Percentiles rank a stretch among this genome's conserved stretches.
Evolutionary conservation across 2,329 filamentous ascomycete species (phyloP).

Genomic region (Fusarium liriodendri): DNA sequence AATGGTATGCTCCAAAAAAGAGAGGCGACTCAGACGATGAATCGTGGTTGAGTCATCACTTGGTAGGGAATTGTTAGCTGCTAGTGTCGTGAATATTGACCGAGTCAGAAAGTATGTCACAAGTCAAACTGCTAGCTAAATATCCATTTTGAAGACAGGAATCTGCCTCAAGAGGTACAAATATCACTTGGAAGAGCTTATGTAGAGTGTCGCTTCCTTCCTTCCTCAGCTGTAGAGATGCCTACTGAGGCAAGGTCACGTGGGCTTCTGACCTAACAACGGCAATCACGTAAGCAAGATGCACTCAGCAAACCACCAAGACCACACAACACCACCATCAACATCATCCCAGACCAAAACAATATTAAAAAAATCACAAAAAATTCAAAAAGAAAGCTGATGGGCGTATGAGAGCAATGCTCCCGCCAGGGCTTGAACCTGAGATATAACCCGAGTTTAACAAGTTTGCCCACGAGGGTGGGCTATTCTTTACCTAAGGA

Average conservation of each 20-base stretch:
- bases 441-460: too few species aligned
- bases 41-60: not conserved
- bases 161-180: not conserved
- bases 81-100: not conserved
- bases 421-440: not conserved
- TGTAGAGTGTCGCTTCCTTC: not conserved
- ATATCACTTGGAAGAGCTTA: not conserved
- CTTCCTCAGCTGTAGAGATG: not conserved
- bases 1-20: not conserved
- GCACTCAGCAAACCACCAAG: not conserved
- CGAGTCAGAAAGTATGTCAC: not conserved
- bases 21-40: not conserved
- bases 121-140: not conserved
- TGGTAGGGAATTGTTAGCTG: not conserved
- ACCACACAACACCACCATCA: not conserved
- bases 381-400: not conserved
- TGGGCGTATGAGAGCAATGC: not conserved
- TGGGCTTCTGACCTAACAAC: not conserved
- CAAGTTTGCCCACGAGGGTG: too few species aligned
- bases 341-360: not conserved
- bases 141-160: not conserved
- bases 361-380: not conserved
- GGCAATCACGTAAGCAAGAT: not conserved
- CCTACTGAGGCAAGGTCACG: not conserved
- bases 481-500: too few species aligned